Evolutionary conservation across 2,329 filamentous ascomycete species (phyloP), one percentile per base, ranked within the genome.

Genomic region (Ascochyta rabiei): DNA sequence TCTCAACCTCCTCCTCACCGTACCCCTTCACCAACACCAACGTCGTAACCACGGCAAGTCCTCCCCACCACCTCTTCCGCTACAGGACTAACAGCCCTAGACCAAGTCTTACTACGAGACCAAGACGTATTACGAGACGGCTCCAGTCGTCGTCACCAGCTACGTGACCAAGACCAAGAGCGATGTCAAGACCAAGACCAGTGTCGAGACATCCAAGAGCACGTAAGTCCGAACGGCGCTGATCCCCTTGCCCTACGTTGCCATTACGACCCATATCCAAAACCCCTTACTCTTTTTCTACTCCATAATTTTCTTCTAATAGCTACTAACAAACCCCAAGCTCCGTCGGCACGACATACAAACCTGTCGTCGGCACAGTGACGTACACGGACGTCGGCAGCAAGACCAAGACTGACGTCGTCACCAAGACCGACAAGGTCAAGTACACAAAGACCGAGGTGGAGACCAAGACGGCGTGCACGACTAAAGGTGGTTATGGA

Each of bases 401-500:
- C 7, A 51, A 51, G 18, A 57, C 60, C 10, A 46, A 37, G 3
- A 45, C 43, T 6, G 53, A 54, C 3, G 44, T 67, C 10, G 45
- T 42, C 45, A 65, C 62, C 9, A 52, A 63, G 37, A 68, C 63
- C 10, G 57, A 44, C 2, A 61, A 56, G 15, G 53, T 60, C 12
- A 63, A 65, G 0, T 61, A 48, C 31, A 70, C 67, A 2, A 58
- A 59, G 19, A 50, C 56, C 1, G 31, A 40, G 4, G 56, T 62
- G n/a, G 61, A 62, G 39, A 68, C 64, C 1, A 62, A 59, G 44
- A 59, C 57, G 0, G 40, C 56, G 10, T 70, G 68, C 61, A 44
- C 50, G 12, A 66, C 65, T 31, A 60, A 62, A 41, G 45, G 31
- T 9, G 43, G 38, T 6, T 59, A 59, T 16, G 53, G n/a, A n/a